phyloP scores from a whole-genome alignment of 371 early-diverging fungal species.

The Mucor velutinosus region DNA sequence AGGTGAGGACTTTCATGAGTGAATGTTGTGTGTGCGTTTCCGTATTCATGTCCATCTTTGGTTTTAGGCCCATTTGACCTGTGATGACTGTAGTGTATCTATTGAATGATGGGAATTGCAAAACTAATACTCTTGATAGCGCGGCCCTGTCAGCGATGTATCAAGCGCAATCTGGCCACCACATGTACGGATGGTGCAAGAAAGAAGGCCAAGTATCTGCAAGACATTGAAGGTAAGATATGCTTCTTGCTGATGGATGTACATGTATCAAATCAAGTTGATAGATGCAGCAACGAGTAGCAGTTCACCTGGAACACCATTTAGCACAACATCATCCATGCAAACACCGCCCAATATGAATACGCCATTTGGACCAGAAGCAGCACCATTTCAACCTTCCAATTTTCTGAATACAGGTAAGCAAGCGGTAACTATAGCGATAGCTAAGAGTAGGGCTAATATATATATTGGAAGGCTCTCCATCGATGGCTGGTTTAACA shows the following conservation, averaged over 20 bases:
- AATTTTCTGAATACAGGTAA: conserved; percentile 23
- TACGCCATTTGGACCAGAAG: conserved; percentile 8
- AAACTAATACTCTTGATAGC: conserved; percentile 27
- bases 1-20: conserved; percentile 16
- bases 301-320: conserved; percentile 13
- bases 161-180: conserved; percentile 70
- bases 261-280: neutral
- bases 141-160: conserved; percentile 83
- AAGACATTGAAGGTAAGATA: conserved; percentile 45
- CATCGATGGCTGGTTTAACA: neutral
- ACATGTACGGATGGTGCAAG: conserved; percentile 79
- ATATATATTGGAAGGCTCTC: neutral
- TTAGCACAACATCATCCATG: conserved; percentile 21
- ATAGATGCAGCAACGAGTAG: conserved; percentile 6
- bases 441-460: neutral
- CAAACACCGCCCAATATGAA: conserved; percentile 14
- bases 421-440: neutral
- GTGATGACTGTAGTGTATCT: conserved; percentile 64
- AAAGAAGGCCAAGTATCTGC: conserved; percentile 85
- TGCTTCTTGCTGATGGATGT: neutral
- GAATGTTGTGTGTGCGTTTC: too few relatives aligned
- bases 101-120: too few relatives aligned
- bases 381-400: conserved; percentile 11
- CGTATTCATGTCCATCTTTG: neutral
- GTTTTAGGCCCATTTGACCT: conserved; percentile 59